These are phyloP conservation scores for Eleusine coracana DNA, from an alignment of 176 grass and related monocot species.

Conservation along the genomic window DNA sequence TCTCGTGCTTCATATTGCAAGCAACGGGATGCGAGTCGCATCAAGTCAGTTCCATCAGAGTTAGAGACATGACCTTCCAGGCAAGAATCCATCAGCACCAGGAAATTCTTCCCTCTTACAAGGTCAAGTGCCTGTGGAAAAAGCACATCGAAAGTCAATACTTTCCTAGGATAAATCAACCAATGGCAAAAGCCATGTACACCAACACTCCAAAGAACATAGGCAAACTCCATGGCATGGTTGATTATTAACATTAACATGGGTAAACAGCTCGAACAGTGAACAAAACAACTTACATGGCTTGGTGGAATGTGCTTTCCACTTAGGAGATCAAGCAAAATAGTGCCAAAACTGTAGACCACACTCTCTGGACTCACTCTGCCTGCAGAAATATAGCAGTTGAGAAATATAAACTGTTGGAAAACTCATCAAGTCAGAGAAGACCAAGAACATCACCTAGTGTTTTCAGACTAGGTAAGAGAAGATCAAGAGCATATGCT, in stretches of 20 bases:
- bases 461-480: neutral
- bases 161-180: neutral
- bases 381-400: slow-evolving; percentile 56
- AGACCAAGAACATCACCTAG: neutral
- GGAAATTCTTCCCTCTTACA: slow-evolving; percentile 68
- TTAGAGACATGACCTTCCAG: slow-evolving; percentile 83
- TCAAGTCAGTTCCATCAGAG: slow-evolving; percentile 77
- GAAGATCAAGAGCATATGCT: neutral
- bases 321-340: slow-evolving; percentile 94
- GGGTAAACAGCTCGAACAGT: neutral
- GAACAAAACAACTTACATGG: slow-evolving; percentile 60
- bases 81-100: slow-evolving; percentile 84
- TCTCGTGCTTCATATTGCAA: slow-evolving; percentile 87
- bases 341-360: slow-evolving; percentile 86
- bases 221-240: neutral
- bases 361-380: slow-evolving; percentile 94
- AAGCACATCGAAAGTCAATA: slow-evolving; percentile 17
- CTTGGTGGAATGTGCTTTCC: slow-evolving; percentile 93
- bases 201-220: neutral
- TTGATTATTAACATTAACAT: slow-evolving; percentile 1
- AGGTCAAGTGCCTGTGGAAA: slow-evolving; percentile 80
- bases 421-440: neutral
- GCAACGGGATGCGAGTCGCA: slow-evolving; percentile 71
- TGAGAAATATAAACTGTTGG: slow-evolving; percentile 1
- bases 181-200: neutral